Conservation (phyloP, 1,284 basidiomycete species). For the Leccinum angustisporum region DNA sequence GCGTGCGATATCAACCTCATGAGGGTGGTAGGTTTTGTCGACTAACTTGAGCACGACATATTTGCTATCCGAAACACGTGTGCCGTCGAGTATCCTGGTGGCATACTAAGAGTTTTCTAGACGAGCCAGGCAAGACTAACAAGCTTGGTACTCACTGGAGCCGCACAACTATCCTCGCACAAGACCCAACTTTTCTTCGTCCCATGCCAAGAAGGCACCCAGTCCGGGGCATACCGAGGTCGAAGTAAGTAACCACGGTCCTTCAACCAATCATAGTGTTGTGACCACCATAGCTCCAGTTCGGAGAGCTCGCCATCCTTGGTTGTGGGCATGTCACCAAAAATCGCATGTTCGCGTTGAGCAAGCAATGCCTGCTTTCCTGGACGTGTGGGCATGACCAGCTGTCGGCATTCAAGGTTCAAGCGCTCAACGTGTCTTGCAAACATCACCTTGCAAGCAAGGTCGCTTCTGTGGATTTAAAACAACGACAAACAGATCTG, state of each 20-base stretch:
- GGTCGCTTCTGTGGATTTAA: too few species aligned
- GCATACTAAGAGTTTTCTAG: conserved; percentile 28
- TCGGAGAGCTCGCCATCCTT: conserved; percentile 11
- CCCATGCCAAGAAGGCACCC: conserved; percentile 36
- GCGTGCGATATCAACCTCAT: conserved; percentile 30
- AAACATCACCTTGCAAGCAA: too few species aligned
- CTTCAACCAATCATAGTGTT: conserved; percentile 34
- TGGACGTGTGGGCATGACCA: background rate
- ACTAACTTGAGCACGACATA: conserved; percentile 35
- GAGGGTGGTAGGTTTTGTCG: conserved; percentile 11
- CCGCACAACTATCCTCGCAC: conserved; percentile 28
- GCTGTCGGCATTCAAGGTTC: too few species aligned
- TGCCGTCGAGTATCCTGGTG: conserved; percentile 15
- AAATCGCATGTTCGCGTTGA: conserved; percentile 4
- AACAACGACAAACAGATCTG: too few species aligned
- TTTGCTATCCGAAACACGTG: conserved; percentile 31
- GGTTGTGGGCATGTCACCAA: background rate
- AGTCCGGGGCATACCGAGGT: conserved; percentile 36
- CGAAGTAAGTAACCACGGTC: conserved; percentile 37
- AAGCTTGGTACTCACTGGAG: background rate
- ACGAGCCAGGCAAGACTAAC: background rate
- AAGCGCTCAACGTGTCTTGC: too few species aligned
- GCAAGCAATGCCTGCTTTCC: background rate
- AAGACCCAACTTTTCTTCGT: conserved; percentile 7
- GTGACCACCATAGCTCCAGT: conserved; percentile 29